Evolutionary conservation across 1,284 basidiomycete species (phyloP).

Genomic region (Mycena citricolor): DNA sequence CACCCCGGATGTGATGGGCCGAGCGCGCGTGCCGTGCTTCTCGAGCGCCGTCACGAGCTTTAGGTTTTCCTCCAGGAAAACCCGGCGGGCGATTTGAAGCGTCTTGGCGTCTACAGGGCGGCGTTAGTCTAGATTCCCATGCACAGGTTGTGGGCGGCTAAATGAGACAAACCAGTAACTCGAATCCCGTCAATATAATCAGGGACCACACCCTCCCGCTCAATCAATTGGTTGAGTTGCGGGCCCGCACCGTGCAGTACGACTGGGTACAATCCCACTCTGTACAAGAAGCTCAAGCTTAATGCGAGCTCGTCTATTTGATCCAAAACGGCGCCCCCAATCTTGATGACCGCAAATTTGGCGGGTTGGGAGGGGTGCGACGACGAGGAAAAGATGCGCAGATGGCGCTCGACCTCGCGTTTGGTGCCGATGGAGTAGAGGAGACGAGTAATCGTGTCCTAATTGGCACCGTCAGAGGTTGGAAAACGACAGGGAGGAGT

Average conservation of each 20-base stretch:
- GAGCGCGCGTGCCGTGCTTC: conserved; percentile 88
- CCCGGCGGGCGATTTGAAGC: conserved; percentile 88
- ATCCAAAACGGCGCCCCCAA: conserved; percentile 91
- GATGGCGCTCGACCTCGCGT: conserved; percentile 93
- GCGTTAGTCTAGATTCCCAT: conserved; percentile 7
- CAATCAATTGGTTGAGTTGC: conserved; percentile 89
- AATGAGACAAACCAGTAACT: conserved; percentile 70
- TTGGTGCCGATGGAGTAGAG: too few species aligned
- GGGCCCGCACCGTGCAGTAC: conserved; percentile 95
- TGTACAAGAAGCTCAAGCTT: conserved; percentile 90
- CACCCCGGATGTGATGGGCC: conserved; percentile 93
- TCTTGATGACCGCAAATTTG: conserved; percentile 93
- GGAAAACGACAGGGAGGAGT: too few species aligned
- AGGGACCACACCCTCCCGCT: conserved; percentile 85
- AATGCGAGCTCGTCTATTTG: conserved; percentile 90
- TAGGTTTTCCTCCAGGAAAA: conserved; percentile 94
- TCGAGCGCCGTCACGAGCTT: conserved; percentile 90
- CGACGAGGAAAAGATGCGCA: conserved; percentile 91
- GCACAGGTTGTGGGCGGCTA: too few species aligned
- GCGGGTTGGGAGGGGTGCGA: conserved; percentile 81
- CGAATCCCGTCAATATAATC: conserved; percentile 96
- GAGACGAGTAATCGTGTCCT: too few species aligned
- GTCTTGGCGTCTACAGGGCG: conserved; percentile 77
- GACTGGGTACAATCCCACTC: conserved; percentile 92
- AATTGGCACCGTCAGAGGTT: too few species aligned